Evolutionary conservation across 257 asterid species (phyloP).

Genomic region (Capsicum chinense): DNA sequence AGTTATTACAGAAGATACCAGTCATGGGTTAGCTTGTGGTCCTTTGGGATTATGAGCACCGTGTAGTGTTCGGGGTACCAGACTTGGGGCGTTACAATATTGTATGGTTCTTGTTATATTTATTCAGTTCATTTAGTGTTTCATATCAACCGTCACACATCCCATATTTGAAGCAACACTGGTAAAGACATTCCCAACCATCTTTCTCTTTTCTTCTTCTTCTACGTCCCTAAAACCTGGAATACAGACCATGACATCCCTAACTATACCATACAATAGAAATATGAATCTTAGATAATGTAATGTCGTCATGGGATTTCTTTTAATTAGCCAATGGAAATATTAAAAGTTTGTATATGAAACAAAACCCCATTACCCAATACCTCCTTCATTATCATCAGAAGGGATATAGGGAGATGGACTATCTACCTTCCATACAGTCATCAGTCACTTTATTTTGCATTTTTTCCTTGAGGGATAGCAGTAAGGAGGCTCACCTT

Average conservation of each 20-base stretch:
- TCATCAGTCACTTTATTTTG: neutral
- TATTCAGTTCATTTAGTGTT: too few relatives aligned
- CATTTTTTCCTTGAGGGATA: neutral
- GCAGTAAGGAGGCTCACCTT: neutral
- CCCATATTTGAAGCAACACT: conserved; percentile 64
- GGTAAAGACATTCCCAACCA: conserved; percentile 89
- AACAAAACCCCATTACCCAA: neutral
- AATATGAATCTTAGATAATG: neutral
- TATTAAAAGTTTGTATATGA: neutral
- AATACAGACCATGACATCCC: conserved; percentile 21
- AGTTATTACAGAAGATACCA: too few relatives aligned
- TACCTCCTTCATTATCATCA: neutral
- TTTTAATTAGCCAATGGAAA: neutral
- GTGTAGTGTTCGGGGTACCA: too few relatives aligned
- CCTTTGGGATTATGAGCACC: too few relatives aligned
- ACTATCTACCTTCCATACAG: neutral
- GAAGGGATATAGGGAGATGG: neutral
- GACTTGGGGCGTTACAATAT: too few relatives aligned
- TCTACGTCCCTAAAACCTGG: conserved; percentile 80
- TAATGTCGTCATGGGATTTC: neutral
- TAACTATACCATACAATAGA: neutral
- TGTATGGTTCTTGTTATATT: too few relatives aligned
- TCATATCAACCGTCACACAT: too few relatives aligned
- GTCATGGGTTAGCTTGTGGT: too few relatives aligned
- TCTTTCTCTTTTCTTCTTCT: conserved; percentile 82